Base-by-base conservation (phyloP, 495 filamentous ascomycete genomes). In the Aspergillus baeticus region DNA sequence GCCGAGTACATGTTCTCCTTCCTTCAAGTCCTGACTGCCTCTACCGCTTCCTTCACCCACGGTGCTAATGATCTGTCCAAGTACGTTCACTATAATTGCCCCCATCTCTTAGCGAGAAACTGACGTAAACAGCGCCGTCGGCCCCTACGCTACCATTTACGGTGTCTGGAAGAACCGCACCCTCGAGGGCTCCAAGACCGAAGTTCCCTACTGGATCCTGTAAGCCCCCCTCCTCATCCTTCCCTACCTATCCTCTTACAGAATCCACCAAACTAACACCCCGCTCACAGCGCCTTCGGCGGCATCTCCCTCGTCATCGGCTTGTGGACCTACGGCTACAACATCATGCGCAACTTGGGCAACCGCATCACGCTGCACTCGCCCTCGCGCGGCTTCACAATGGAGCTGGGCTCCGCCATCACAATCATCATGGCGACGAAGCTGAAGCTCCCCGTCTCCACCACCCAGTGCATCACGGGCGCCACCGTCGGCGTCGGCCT, bases 401-500 rank as follows among this genome's bases (percentile, higher is more conserved):
- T 62, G 60, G 60, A 62, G 35, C 55, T 62, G 23, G 60, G 60
- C 17, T 58, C 60, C 1, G 60, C 60, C 2, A 47, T 62, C 20
- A 59, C 60, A 1, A 26, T 62, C 26, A 62, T 62, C 35, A 56
- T 55, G 44, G 60, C 60, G 7, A 62, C 60, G 4, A 51, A 46
- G 41, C 52, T 62, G 13, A 58, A 62, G 39, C 46, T 73, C 60
- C 63, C 59, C 62, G 53, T 63, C 50, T 63, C 61, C 43, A 63
- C 61, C 6, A 84, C 82, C 6, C 81, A 84, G 66, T 85, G 82
- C 63, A 82, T 86, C 57, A 80, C 80, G 1, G 84, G 84, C 26
- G 80, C 83, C 11, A 81, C 79, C 6, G 79, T 86, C 54, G 84
- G 84, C 43, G 84, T 87, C 31, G 84, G 81, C 45, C 79, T 86